These are phyloP conservation scores for Pochonia chlamydosporia DNA, from an alignment of 2,329 filamentous ascomycete species.

Conservation along the genomic window DNA sequence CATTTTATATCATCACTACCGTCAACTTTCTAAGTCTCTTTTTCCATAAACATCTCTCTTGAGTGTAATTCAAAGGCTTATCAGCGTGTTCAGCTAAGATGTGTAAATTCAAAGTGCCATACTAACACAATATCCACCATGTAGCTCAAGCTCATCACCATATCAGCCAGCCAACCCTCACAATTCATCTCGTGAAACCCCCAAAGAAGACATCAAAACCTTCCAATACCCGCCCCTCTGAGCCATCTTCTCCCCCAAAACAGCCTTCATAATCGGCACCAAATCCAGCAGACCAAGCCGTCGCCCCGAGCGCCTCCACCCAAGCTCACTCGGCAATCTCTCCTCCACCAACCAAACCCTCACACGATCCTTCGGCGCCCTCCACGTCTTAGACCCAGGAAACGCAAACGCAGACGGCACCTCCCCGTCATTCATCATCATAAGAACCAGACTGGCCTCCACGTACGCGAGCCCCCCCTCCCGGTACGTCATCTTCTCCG, in stretches of 20 bases:
- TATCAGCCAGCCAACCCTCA: too few relatives aligned
- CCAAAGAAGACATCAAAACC: constrained; percentile 7
- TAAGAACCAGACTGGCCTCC: constrained; percentile 8
- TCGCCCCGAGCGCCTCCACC: constrained; percentile 11
- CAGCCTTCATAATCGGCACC: constrained; percentile 1
- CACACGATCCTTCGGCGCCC: constrained; percentile 7
- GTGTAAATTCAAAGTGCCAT: too few relatives aligned
- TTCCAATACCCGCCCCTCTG: constrained; percentile 3
- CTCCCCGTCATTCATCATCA: constrained; percentile 11
- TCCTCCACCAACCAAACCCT: constrained; percentile 11
- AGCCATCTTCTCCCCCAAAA: constrained; percentile 4
- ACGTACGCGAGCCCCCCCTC: constrained; percentile 4
- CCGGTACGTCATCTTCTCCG: constrained; percentile 4
- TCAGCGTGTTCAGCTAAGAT: too few relatives aligned
- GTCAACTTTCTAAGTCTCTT: too few relatives aligned
- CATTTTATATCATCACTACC: too few relatives aligned
- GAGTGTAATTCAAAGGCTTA: too few relatives aligned
- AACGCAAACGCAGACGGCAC: constrained; percentile 9
- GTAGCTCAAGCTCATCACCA: too few relatives aligned
- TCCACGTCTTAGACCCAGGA: constrained; percentile 2
- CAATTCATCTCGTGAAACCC: not conserved
- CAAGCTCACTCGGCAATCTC: constrained; percentile 10
- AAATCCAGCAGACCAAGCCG: not conserved
- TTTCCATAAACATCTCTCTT: too few relatives aligned
- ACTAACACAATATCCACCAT: too few relatives aligned